Evolutionary conservation across 768 basidiomycete genomes (phyloP).

Genomic region (Sarcodon aspratus): DNA sequence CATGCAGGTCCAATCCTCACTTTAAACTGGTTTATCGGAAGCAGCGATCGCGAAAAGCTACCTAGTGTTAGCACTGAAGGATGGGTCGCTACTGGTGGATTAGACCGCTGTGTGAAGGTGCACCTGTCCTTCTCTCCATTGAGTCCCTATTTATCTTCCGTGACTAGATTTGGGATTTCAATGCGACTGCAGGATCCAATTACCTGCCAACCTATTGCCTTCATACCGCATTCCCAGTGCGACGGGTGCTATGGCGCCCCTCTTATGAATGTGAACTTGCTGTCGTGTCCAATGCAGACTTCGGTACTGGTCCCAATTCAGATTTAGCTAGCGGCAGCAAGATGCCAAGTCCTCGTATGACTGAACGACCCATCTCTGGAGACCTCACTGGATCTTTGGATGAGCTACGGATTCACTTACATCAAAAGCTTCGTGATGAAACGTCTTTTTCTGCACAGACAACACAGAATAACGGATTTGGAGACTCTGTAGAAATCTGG

Average conservation of each 20-base stretch:
- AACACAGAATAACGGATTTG: constrained; percentile 13
- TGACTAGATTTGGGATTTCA: constrained; percentile 61
- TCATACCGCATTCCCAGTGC: constrained; percentile 64
- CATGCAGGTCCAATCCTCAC: constrained; percentile 64
- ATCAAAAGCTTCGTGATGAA: background rate
- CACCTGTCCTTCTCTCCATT: constrained; percentile 4
- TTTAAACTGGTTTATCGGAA: constrained; percentile 54
- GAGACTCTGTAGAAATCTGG: constrained; percentile 76
- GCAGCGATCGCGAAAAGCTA: constrained; percentile 11
- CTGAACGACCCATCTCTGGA: background rate
- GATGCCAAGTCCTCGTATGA: constrained; percentile 2
- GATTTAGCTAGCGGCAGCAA: constrained; percentile 8
- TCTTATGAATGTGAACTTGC: constrained; percentile 67
- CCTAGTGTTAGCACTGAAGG: constrained; percentile 5
- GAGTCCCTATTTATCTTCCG: constrained; percentile 1
- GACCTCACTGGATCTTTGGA: background rate
- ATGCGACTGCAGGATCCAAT: constrained; percentile 29
- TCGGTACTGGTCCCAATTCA: constrained; percentile 23
- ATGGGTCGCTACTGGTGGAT: constrained; percentile 72
- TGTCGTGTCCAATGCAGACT: constrained; percentile 55
- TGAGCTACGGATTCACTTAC: constrained; percentile 4
- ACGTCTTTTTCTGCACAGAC: constrained; percentile 1
- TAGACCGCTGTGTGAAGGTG: constrained; percentile 74
- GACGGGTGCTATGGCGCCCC: constrained; percentile 69
- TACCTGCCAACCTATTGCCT: constrained; percentile 60